Evolutionary conservation across 768 basidiomycete genomes (phyloP), one percentile per base, ranked within the genome.

Genomic region (Suillus discolor): DNA sequence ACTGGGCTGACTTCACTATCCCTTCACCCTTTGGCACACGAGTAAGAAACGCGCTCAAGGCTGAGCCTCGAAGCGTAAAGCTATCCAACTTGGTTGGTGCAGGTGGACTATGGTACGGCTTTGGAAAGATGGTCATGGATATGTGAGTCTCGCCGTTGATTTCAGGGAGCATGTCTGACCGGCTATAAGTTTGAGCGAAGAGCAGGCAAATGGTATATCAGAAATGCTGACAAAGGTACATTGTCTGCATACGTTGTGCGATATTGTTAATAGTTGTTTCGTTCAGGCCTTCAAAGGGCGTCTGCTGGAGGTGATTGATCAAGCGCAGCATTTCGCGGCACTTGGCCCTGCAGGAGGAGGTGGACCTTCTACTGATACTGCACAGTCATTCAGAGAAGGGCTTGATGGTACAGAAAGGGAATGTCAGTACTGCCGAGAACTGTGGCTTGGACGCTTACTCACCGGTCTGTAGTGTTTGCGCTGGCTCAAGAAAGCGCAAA

Each of bases 331-430:
- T 72, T 95, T 95, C 77, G 93, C 89, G 42, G 83, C 87, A 0
- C 76, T 91, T 20, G 91, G 89, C 34, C 83, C 85, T 51, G 81
- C 82, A n/a, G 85, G 85, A 28, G 79, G 79, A 23, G 82, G 83
- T 13, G 83, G 84, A 4, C 79, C 84, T 5, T 79, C 81, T 8
- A 86, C 83, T 16, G 89, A 90, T 67, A 73, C 79, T 1, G 87
- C 92, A 7, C 89, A 91, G 68, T 79, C 85, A 15, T 98, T 98
- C 72, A 82, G 94, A 69, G 96, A 97, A 75, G 96, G 96, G 1
- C 84, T 98, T 66, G 96, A 98, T 63, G 88, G 86, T n/a, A 93
- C 93, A 16, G 96, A 98, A 75, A 85, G 96, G 68, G 94, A 97
- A 81, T 70, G 96, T 97, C 74, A 83, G 89, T 60, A 49, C 47